phyloP scores from a whole-genome alignment of 257 asterid genomes.

The Echites panduratus region DNA sequence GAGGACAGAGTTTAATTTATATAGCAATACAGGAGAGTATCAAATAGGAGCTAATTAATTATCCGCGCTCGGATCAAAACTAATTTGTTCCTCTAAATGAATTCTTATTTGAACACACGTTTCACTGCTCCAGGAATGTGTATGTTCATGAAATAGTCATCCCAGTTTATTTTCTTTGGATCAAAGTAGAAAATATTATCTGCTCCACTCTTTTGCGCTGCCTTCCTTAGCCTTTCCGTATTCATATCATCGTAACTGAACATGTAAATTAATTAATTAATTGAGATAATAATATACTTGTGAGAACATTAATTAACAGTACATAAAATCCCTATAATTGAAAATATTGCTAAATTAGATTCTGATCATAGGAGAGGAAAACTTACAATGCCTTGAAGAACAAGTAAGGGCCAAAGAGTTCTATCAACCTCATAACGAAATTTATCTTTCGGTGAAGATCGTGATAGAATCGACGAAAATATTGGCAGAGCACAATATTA shows the following conservation, averaged over 20 bases:
- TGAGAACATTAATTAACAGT: too few relatives aligned
- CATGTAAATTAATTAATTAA: too few relatives aligned
- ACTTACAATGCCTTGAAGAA: constrained; percentile 87
- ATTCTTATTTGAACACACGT: constrained; percentile 42
- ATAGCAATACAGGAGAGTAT: too few relatives aligned
- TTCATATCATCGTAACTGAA: constrained; percentile 78
- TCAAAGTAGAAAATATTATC: constrained; percentile 62
- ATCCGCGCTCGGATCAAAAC: too few relatives aligned
- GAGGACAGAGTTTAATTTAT: too few relatives aligned
- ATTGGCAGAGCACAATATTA: constrained; percentile 62
- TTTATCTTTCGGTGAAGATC: constrained; percentile 49
- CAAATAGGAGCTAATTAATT: too few relatives aligned
- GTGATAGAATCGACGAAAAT: constrained; percentile 40
- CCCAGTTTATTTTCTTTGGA: constrained; percentile 67
- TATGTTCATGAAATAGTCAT: constrained; percentile 55
- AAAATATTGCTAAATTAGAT: too few relatives aligned
- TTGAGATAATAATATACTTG: too few relatives aligned
- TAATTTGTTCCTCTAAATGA: too few relatives aligned
- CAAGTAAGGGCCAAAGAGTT: constrained; percentile 72
- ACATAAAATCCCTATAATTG: too few relatives aligned
- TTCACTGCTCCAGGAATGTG: constrained; percentile 79
- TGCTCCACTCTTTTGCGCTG: constrained; percentile 28
- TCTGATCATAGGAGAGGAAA: too few relatives aligned
- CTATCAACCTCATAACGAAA: constrained; percentile 50
- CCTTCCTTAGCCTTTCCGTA: constrained; percentile 49